Conservation (phyloP, 2,329 filamentous ascomycete genomes). For the Rhinocladiella mackenziei region DNA sequence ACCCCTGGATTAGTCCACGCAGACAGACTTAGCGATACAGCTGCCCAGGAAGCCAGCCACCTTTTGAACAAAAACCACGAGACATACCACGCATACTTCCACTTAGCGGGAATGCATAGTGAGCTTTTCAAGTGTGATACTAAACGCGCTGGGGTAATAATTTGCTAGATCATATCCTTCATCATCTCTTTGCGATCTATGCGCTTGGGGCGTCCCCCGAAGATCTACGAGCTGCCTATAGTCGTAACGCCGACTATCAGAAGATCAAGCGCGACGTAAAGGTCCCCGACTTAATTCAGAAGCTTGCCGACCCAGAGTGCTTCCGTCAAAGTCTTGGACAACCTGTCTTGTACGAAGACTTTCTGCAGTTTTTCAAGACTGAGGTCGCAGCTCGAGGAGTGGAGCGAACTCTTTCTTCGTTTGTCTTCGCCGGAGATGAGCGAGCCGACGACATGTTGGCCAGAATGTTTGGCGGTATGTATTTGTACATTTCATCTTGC, state of each 20-base stretch:
- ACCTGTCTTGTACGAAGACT: background rate
- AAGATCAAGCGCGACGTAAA: background rate
- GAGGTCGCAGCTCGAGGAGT: background rate
- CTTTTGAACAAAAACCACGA: no score
- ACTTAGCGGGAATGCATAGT: no score
- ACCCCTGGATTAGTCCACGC: no score
- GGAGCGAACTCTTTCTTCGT: background rate
- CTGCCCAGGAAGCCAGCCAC: no score
- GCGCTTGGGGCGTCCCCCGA: background rate
- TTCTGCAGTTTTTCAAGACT: background rate
- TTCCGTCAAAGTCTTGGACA: background rate
- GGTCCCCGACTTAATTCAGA: background rate
- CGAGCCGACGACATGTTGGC: background rate
- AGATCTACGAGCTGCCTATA: background rate
- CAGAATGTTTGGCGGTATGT: background rate
- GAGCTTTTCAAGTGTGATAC: no score
- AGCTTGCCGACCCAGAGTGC: background rate
- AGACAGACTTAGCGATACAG: no score
- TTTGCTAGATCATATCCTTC: no score
- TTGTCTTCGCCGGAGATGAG: background rate
- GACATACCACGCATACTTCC: no score
- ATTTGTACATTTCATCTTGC: background rate
- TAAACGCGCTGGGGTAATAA: no score
- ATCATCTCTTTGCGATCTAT: background rate
- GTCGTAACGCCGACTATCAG: background rate